Evolutionary conservation across 225 moss, liverwort and hornwort species (phyloP), one percentile per base, ranked within the genome.

Genomic region (Polytrichum commune): DNA sequence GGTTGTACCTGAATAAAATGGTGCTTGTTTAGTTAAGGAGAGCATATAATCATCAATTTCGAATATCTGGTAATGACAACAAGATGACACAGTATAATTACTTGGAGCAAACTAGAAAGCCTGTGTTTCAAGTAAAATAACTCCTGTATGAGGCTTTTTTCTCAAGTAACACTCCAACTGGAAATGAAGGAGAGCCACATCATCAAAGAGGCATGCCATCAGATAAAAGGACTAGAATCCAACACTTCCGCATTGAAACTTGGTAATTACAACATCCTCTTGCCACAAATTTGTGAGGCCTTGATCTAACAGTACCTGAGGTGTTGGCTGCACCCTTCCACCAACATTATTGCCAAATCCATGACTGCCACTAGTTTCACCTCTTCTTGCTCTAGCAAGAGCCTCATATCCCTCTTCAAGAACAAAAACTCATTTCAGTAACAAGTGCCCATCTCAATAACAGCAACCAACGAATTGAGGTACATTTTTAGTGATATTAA

Each of bases 361-460:
- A 63, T 82, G 79, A 70, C 77, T 82, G 74, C 74, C 78, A 82
- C 85, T 80, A 64, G 79, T 53, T 74, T 81, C 82, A 46, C 93
- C 96, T 72, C 81, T 76, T 64, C 87, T 79, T 77, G 88, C 78
- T 77, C 93, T 87, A 18, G 85, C 77, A 77, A 96, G 81, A 29
- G 96, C 93, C 80, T 93, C 93, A 65, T 93, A 96, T 72, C 93
- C 93, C 72, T 90, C 90, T 91, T 75, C n/a, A 69, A 5, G 68
- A 74, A 56, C 62, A 77, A 73, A 55, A 72, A 72, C 61, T 76
- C 32, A 71, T 70, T 60, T 81, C 61, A 78, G 67, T 13, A 71
- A 16, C 19, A 61, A 64, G 53, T 18, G 20, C 46, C 46, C 46
- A 61, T 63, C 5, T 4, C 25, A 61, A n/a, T 19, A 26, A 46